Evolutionary conservation across 1,139 yeast genomes (phyloP).

Genomic region (Saccharomyces hybrid): DNA sequence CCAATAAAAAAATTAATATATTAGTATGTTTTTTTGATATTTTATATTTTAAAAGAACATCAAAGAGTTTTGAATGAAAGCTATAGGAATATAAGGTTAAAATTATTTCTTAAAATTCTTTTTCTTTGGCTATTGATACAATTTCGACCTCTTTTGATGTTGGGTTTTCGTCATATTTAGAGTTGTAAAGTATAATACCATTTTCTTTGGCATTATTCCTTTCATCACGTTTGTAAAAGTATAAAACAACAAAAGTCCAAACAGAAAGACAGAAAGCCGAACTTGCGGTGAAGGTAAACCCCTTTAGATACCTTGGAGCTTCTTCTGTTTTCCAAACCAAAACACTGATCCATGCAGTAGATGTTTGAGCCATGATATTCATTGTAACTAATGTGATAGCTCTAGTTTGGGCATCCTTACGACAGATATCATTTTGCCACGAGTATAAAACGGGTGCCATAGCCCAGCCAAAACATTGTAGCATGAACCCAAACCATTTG

Average conservation of each 20-base stretch:
- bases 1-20: too few species aligned
- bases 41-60: too few species aligned
- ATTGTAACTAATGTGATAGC: constrained; percentile 34
- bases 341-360: constrained; percentile 33
- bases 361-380: constrained; percentile 33
- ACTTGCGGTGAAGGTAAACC: constrained; percentile 46
- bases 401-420: constrained; percentile 34
- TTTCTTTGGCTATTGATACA: neutral
- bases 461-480: constrained; percentile 32
- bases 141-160: neutral
- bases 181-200: constrained; percentile 38
- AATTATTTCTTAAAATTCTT: too few species aligned
- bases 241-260: constrained; percentile 52
- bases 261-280: constrained; percentile 43
- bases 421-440: constrained; percentile 33
- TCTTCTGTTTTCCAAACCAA: constrained; percentile 51
- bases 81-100: too few species aligned
- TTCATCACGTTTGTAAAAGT: constrained; percentile 53
- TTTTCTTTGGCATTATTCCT: constrained; percentile 44
- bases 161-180: neutral
- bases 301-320: constrained; percentile 45
- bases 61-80: too few species aligned
- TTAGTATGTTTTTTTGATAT: too few species aligned
- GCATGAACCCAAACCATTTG: constrained; percentile 38
- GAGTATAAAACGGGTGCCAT: constrained; percentile 35